These are phyloP conservation scores for Coelastrella sp. DNA, from an alignment of 139 green algal genomes.

Conservation along the genomic window DNA sequence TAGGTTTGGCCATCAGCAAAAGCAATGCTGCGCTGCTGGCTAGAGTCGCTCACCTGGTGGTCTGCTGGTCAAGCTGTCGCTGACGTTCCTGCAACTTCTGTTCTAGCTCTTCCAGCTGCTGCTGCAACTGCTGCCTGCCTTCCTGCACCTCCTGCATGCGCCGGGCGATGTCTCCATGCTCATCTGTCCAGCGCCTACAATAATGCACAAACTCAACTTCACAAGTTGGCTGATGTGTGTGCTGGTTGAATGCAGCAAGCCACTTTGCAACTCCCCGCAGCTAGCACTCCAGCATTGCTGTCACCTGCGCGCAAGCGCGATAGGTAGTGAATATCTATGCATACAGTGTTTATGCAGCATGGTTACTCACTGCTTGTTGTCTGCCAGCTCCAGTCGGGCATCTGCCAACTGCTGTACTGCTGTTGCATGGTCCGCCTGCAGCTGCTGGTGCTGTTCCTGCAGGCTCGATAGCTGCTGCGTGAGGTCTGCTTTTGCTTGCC, in stretches of 20 bases:
- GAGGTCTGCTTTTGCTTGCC: not conserved
- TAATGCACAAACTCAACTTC: not conserved
- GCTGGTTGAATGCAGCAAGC: not conserved
- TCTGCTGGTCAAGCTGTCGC: slow-evolving; percentile 33
- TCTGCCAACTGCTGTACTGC: slow-evolving; percentile 10
- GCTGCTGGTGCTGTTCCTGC: slow-evolving; percentile 35
- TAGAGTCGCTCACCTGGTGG: not conserved
- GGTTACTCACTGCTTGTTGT: slow-evolving; percentile 16
- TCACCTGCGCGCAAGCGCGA: not conserved
- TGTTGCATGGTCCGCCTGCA: not conserved
- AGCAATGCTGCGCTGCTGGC: too few species aligned
- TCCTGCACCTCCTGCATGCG: slow-evolving; percentile 5
- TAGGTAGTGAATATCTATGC: not conserved
- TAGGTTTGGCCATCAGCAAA: too few species aligned
- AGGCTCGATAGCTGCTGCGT: slow-evolving; percentile 17
- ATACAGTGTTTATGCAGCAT: not conserved
- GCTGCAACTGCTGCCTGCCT: slow-evolving; percentile 19
- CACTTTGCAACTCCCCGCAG: not conserved
- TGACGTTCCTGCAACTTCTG: slow-evolving; percentile 1
- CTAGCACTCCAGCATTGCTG: not conserved
- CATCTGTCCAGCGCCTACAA: slow-evolving; percentile 38
- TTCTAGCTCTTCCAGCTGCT: not conserved
- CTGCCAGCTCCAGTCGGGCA: not conserved
- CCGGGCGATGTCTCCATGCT: slow-evolving; percentile 29
- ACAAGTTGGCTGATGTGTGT: too few species aligned